phyloP scores from a whole-genome alignment of 805 yeast genomes.

The Zygoascus biomembranicola region DNA sequence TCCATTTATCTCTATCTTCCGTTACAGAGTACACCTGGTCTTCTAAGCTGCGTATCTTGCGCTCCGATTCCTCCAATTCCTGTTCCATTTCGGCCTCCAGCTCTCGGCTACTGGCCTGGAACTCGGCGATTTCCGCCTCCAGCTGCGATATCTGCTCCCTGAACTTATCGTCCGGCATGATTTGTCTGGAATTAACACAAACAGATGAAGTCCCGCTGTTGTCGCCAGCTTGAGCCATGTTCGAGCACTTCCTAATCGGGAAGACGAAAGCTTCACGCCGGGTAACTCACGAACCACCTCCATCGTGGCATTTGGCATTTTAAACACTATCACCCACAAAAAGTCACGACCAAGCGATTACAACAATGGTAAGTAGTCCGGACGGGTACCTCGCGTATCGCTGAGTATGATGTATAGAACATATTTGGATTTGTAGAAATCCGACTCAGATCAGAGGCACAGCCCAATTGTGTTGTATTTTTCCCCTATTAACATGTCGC shows the following conservation, averaged over 20 bases:
- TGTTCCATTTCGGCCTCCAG: constrained; percentile 39
- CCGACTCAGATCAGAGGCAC: too few species aligned
- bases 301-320: not conserved
- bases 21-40: constrained; percentile 17
- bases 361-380: not conserved
- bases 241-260: too few species aligned
- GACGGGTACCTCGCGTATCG: too few species aligned
- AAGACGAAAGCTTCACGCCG: too few species aligned
- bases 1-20: constrained; percentile 24
- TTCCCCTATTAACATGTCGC: too few species aligned
- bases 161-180: not conserved
- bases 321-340: not conserved
- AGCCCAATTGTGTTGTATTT: too few species aligned
- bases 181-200: not conserved
- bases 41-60: constrained; percentile 19
- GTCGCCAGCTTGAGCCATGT: too few species aligned
- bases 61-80: constrained; percentile 32
- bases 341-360: not conserved
- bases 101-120: constrained; percentile 37
- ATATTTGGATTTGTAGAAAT: too few species aligned
- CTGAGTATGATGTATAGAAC: too few species aligned
- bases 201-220: too few species aligned
- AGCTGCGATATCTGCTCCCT: constrained; percentile 32
- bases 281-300: not conserved
- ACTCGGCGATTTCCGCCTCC: constrained; percentile 36